Percentiles rank a stretch among this genome's conserved stretches.
These are phyloP conservation scores for Pyrus hybrid DNA, from an alignment of 331 rosid species.

Conservation along the genomic window DNA sequence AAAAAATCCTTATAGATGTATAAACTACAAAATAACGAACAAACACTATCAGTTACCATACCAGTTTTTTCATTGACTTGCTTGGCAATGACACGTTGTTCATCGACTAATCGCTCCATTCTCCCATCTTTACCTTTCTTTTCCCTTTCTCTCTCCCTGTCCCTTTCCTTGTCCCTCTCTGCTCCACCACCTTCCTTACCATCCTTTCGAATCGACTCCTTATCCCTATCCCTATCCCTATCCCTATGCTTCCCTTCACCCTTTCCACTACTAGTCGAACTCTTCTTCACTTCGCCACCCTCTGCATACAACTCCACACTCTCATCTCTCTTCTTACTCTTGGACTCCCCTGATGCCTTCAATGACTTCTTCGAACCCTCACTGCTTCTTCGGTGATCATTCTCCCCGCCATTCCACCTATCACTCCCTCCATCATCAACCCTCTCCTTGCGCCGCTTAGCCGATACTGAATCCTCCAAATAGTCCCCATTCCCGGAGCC, in stretches of 20 bases:
- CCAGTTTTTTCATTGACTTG: slow-evolving; percentile 68
- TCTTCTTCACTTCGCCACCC: slow-evolving; percentile 66
- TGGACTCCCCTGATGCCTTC: slow-evolving; percentile 54
- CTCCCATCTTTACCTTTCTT: slow-evolving; percentile 64
- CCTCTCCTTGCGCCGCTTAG: slow-evolving; percentile 83
- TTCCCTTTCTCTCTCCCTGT: slow-evolving; percentile 56
- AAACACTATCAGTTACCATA: slow-evolving; percentile 53
- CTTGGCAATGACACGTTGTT: slow-evolving; percentile 43
- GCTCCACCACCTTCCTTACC: slow-evolving; percentile 40
- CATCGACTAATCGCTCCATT: slow-evolving; percentile 59
- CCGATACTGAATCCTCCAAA: slow-evolving; percentile 56
- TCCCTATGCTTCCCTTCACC: slow-evolving; percentile 76
- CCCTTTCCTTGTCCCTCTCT: slow-evolving; percentile 25
- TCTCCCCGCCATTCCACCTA: slow-evolving; percentile 91
- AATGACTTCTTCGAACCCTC: slow-evolving; percentile 57
- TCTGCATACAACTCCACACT: slow-evolving; percentile 58
- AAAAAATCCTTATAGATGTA: not conserved
- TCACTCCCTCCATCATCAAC: slow-evolving; percentile 49
- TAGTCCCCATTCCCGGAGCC: slow-evolving; percentile 56
- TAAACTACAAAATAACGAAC: not conserved
- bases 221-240: slow-evolving; percentile 37
- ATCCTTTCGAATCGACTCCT: slow-evolving; percentile 71
- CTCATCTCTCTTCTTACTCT: slow-evolving; percentile 69
- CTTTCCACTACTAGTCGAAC: slow-evolving; percentile 38
- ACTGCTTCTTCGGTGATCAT: slow-evolving; percentile 33